A percentile compares a stretch with the other conserved stretches of the same genome.
Evolutionary conservation across 139 green algal genomes (phyloP).

Genomic region (Coelastrella sp.): DNA sequence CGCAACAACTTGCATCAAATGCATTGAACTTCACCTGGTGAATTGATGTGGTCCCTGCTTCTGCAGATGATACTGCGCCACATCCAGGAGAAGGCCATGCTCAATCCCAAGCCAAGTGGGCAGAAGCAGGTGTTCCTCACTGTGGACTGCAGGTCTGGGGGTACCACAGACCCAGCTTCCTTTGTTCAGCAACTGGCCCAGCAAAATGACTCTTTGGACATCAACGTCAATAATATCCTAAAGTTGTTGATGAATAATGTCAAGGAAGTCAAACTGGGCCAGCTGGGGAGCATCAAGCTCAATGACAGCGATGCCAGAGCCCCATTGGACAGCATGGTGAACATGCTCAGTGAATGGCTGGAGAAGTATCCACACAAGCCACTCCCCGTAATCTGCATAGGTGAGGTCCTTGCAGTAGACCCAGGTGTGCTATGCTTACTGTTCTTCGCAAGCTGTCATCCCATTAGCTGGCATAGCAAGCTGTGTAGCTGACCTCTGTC

Average conservation of each 20-base stretch:
- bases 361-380: not conserved
- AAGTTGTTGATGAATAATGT: not conserved
- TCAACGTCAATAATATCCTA: not conserved
- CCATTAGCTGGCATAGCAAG: not conserved
- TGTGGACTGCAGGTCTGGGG: not conserved
- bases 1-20: not conserved
- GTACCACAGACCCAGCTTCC: not conserved
- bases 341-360: not conserved
- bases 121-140: too few species aligned
- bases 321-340: not conserved
- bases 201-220: not conserved
- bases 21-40: not conserved
- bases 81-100: not conserved
- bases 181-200: not conserved
- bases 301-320: not conserved
- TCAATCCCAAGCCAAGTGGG: not conserved
- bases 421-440: too few species aligned
- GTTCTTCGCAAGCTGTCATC: not conserved
- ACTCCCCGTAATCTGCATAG: not conserved
- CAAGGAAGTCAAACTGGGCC: not conserved
- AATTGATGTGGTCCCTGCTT: not conserved
- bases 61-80: not conserved
- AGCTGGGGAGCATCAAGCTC: not conserved
- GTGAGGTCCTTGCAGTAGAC: too few species aligned
- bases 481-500: not conserved